A percentile compares a stretch with the other conserved stretches of the same genome.
These are phyloP conservation scores for Rosa persica DNA, from an alignment of 306 rosid genomes.

Conservation along the genomic window DNA sequence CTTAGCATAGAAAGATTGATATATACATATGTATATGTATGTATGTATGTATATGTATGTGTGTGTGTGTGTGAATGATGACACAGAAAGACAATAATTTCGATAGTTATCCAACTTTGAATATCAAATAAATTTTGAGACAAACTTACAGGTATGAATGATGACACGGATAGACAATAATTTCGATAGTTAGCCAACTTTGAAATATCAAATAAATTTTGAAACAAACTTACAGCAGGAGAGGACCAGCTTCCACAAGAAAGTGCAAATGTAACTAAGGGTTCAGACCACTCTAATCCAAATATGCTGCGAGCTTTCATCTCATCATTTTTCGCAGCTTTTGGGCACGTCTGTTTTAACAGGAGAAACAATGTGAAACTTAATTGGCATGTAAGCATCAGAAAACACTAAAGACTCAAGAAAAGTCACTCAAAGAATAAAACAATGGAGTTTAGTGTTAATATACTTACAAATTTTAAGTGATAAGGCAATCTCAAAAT, in stretches of 20 bases:
- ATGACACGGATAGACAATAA: not conserved
- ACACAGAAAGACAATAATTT: too few relatives aligned
- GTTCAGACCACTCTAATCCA: conserved; percentile 92
- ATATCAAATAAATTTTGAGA: too few relatives aligned
- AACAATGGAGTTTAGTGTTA: conserved; percentile 4
- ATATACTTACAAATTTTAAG: conserved; percentile 77
- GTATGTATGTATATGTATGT: too few relatives aligned
- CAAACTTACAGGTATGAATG: too few relatives aligned
- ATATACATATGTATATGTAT: too few relatives aligned
- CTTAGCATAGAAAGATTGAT: too few relatives aligned
- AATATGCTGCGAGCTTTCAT: conserved; percentile 66
- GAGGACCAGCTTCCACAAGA: conserved; percentile 99
- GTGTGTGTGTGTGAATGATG: too few relatives aligned
- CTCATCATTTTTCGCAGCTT: conserved; percentile 77
- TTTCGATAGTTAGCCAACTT: not conserved
- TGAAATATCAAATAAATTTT: not conserved
- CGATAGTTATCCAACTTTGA: too few relatives aligned
- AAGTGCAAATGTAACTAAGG: conserved; percentile 92
- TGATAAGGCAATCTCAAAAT: conserved; percentile 94
- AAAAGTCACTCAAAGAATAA: conserved; percentile 6
- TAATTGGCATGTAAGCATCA: conserved; percentile 16
- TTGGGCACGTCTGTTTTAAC: conserved; percentile 69
- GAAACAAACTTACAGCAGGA: conserved; percentile 74
- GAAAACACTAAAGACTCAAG: not conserved
- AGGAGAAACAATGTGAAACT: conserved; percentile 22